Conservation (phyloP, 371 early-diverging fungal genomes). For the Thermomucor indicae-seudaticae region DNA sequence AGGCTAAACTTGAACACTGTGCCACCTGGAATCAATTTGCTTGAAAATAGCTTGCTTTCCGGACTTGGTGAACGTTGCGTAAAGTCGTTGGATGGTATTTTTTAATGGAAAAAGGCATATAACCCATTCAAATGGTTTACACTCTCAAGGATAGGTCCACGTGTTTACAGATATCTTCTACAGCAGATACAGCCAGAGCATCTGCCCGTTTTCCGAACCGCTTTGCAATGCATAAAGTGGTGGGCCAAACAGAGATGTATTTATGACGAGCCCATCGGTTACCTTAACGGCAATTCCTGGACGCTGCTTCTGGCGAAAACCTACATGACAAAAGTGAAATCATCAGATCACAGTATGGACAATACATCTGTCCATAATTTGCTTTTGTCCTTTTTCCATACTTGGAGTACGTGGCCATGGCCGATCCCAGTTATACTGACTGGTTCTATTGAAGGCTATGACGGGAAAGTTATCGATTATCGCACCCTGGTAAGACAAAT, state of each 20-base stretch:
- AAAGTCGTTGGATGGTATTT: constrained; percentile 35
- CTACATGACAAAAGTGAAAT: constrained; percentile 16
- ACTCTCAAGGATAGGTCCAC: constrained; percentile 11
- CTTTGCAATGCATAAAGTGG: constrained; percentile 27
- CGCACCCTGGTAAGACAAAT: constrained; percentile 9
- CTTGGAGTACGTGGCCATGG: constrained; percentile 39
- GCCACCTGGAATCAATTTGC: constrained; percentile 13
- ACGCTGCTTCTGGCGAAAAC: constrained; percentile 27
- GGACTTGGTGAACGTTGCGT: constrained; percentile 20
- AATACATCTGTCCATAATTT: constrained; percentile 1
- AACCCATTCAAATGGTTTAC: too few relatives aligned
- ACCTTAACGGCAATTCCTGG: constrained; percentile 33
- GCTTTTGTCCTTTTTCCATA: constrained; percentile 19
- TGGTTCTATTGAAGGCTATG: constrained; percentile 17
- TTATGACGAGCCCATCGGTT: constrained; percentile 34
- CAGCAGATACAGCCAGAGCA: constrained; percentile 10
- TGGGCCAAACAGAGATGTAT: constrained; percentile 33
- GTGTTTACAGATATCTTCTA: constrained; percentile 21
- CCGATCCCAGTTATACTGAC: constrained; percentile 30
- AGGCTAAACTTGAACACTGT: constrained; percentile 11
- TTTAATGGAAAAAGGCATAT: too few relatives aligned
- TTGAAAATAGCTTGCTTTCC: constrained; percentile 22
- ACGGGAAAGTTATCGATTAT: constrained; percentile 10
- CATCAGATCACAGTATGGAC: too few relatives aligned
- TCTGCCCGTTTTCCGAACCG: constrained; percentile 10